A percentile compares a stretch with the other conserved stretches of the same genome.
Evolutionary conservation across 2,329 filamentous ascomycete species (phyloP).

Genomic region (Cytospora schulzeri): DNA sequence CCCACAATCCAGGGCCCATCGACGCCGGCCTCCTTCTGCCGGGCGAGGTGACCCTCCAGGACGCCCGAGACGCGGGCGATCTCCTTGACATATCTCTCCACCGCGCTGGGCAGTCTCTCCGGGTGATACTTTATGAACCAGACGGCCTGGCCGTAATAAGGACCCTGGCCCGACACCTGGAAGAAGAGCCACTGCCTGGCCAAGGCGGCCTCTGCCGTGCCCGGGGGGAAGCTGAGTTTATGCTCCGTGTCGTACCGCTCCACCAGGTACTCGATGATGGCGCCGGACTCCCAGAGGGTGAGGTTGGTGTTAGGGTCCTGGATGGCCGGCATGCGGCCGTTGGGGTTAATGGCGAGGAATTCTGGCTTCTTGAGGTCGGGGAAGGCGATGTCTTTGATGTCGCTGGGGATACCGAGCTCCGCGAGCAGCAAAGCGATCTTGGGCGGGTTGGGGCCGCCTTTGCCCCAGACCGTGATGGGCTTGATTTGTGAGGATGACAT

Average conservation of each 20-base stretch:
- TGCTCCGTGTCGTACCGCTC: constrained; percentile 47
- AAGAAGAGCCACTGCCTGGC: constrained; percentile 47
- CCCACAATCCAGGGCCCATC: constrained; percentile 20
- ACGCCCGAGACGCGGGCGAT: constrained; percentile 12
- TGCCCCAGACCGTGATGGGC: constrained; percentile 36
- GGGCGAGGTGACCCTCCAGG: constrained; percentile 15
- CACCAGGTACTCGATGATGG: constrained; percentile 52
- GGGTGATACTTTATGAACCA: constrained; percentile 36
- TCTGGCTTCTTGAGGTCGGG: constrained; percentile 11
- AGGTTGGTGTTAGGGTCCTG: constrained; percentile 46
- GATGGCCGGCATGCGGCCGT: constrained; percentile 20
- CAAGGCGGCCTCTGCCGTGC: constrained; percentile 38
- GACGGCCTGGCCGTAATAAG: constrained; percentile 44
- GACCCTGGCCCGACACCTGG: constrained; percentile 46
- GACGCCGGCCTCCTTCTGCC: constrained; percentile 7
- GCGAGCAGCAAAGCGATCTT: constrained; percentile 37
- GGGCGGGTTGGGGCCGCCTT: constrained; percentile 35
- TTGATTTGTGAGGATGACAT: constrained; percentile 32
- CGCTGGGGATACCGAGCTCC: constrained; percentile 37
- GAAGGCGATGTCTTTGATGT: constrained; percentile 30
- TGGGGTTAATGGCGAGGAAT: constrained; percentile 16
- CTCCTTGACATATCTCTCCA: constrained; percentile 10
- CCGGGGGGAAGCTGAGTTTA: constrained; percentile 42
- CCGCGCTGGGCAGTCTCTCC: constrained; percentile 12
- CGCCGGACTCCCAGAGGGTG: constrained; percentile 53